Percentiles rank a stretch among this genome's conserved stretches.
phyloP scores from a whole-genome alignment of 495 filamentous ascomycete genomes.

The Aspergillus sclerotioniger region DNA sequence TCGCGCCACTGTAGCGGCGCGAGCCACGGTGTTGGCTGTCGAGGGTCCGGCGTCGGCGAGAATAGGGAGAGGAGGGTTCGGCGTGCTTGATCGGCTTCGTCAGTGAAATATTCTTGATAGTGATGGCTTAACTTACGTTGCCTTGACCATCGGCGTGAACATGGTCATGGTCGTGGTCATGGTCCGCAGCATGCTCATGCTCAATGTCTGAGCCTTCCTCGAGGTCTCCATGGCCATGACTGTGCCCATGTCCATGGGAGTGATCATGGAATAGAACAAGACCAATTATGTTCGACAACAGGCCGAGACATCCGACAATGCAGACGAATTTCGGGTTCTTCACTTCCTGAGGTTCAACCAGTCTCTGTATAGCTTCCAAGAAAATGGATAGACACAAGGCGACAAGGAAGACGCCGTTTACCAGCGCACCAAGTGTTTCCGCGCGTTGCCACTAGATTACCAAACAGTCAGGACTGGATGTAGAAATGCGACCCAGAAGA shows the following conservation, averaged over 20 bases:
- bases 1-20: conserved; percentile 53
- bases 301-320: conserved; percentile 79
- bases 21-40: conserved; percentile 47
- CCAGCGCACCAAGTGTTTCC: conserved; percentile 92
- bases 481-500: conserved; percentile 3
- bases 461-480: conserved; percentile 20
- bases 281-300: conserved; percentile 88
- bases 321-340: conserved; percentile 79
- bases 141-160: conserved; percentile 43
- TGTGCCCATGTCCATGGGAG: conserved; percentile 71
- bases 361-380: conserved; percentile 84
- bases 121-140: conserved; percentile 45
- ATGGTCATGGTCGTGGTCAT: conserved; percentile 30
- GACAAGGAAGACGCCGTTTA: conserved; percentile 96
- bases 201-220: conserved; percentile 43
- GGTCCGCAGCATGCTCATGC: conserved; percentile 32
- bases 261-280: conserved; percentile 91
- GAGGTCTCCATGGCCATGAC: conserved; percentile 43
- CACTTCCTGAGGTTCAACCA: conserved; percentile 86
- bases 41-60: conserved; percentile 30
- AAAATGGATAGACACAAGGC: conserved; percentile 94
- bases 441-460: conserved; percentile 82
- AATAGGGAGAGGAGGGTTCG: conserved; percentile 28
- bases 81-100: conserved; percentile 23
- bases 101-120: not conserved